Evolutionary conservation across 495 filamentous ascomycete species (phyloP), one percentile per base, ranked within the genome.

Genomic region (Xylaria telfairii): DNA sequence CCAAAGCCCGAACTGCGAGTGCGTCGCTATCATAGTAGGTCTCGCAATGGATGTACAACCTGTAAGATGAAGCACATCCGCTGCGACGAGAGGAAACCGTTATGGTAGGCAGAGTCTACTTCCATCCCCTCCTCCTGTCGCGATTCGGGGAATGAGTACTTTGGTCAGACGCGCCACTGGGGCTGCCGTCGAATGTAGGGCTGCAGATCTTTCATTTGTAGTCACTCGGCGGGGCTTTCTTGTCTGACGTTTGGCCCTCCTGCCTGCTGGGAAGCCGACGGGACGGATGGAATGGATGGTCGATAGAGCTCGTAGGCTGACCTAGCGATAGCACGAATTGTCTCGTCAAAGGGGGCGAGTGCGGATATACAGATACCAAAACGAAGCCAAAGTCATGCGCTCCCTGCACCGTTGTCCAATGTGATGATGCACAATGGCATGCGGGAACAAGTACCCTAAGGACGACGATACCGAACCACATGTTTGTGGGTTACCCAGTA

Each of bases 31-130:
- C 78, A 80, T 46, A 78, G 76, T 70, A 67, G 78, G 60, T 77
- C 74, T 69, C 85, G 92, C 39, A 93, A 92, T 76, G 92, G 92
- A 28, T 93, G 91, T 77, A 88, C 88, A 79, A 93, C 91, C 3
- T 93, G 91, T 83, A 93, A 93, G 83, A 85, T 87, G 78, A 84
- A 91, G 71, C 92, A 94, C 82, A 93, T 94, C 74, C 88, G 92
- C 56, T 94, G 92, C 78, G 92, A 94, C 74, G 92, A 94, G 77
- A 90, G 83, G 30, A 92, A 91, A 71, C 92, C 91, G 12, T 91
- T 93, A 85, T 94, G 92, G 92, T 93, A 82, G 71, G 80, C 75
- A 70, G 49, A 59, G 47, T 70, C 51, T 57, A 66, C 42, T 64
- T 54, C 32, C 37, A 44, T 63, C 28, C 57, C 56, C n/a, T n/a